phyloP scores from a whole-genome alignment of 2,329 filamentous ascomycete genomes.

The Aspergillus sp. region DNA sequence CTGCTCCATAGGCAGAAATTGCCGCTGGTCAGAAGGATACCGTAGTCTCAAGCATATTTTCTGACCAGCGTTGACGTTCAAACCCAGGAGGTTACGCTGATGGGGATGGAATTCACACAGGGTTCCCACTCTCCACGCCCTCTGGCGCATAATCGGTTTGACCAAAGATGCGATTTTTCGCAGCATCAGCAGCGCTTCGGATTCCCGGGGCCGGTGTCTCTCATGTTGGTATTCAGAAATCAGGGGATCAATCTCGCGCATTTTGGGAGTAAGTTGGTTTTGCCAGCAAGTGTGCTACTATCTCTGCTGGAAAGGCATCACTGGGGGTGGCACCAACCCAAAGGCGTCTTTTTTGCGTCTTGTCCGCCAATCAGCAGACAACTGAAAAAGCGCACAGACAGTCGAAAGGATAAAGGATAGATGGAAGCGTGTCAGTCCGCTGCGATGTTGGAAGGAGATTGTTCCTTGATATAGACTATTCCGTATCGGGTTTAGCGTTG shows the following conservation, averaged over 20 bases:
- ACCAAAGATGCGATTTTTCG: constrained; percentile 79
- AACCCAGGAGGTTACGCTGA: constrained; percentile 64
- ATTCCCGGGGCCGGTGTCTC: constrained; percentile 40
- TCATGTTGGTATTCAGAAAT: constrained; percentile 47
- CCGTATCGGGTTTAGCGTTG: background rate
- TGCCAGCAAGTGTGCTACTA: background rate
- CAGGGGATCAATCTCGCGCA: constrained; percentile 41
- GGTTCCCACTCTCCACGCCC: constrained; percentile 68
- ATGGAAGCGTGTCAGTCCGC: background rate
- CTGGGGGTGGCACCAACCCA: no score
- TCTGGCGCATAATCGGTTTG: constrained; percentile 88
- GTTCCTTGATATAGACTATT: background rate
- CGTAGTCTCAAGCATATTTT: constrained; percentile 77
- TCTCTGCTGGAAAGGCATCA: background rate
- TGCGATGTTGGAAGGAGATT: background rate
- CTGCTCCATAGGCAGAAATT: constrained; percentile 73
- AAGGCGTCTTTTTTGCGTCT: no score
- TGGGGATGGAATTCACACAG: constrained; percentile 80
- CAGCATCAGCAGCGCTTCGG: constrained; percentile 53
- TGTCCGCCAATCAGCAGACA: no score
- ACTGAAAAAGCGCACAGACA: no score
- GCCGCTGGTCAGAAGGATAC: constrained; percentile 61
- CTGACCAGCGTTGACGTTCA: constrained; percentile 69
- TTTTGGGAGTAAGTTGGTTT: constrained; percentile 11
- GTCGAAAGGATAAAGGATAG: background rate